Base-by-base conservation (phyloP, 768 basidiomycete species). In the Leccinellum luteum region DNA sequence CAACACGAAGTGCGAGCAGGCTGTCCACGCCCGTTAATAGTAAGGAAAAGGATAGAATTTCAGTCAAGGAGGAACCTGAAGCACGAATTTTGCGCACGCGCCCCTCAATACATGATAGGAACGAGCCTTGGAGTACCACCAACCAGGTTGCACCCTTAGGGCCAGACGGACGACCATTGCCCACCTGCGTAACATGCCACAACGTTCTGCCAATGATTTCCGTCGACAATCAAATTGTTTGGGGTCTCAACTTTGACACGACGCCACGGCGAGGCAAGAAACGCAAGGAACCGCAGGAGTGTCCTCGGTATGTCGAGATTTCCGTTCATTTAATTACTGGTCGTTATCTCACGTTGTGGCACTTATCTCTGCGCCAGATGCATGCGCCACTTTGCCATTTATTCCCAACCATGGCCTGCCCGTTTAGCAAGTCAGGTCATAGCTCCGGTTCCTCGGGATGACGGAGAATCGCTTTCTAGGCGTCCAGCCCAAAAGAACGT, bases 371-470 rank as follows among this genome's bases (percentile, higher is more conserved):
- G 44, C 45, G 48, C 17, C 65, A 91, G 90, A 57, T 92, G 90
- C 69, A 79, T 92, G 72, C 86, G 90, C 19, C 90, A 92, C 70
- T 81, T 78, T 64, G 89, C 87, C 12, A 92, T 92, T 56, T 92
- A 92, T 71, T 79, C 78, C 2, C 76, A 80, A 54, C 71, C 80
- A 3, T 92, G 90, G 90, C 90, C 90, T 21, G 75, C 78, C 50
- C 86, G 90, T 54, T 65, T 83, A 15, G 74, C 81, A 17, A 69
- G 59, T 38, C 73, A 78, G 34, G 80, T 80, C 49, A 81, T 83
- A 15, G 66, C 73, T 6, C 64, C 75, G 35, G 76, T 77, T 41
- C 70, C 83, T 49, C 77, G 80, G 19, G 83, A 84, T 83, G 60
- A 76, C 69, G 35, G 57, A 38, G 69, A 72, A 51, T 30, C 45